Conservation (phyloP, 495 filamentous ascomycete species). For the Penicillium macrosclerotiorum region DNA sequence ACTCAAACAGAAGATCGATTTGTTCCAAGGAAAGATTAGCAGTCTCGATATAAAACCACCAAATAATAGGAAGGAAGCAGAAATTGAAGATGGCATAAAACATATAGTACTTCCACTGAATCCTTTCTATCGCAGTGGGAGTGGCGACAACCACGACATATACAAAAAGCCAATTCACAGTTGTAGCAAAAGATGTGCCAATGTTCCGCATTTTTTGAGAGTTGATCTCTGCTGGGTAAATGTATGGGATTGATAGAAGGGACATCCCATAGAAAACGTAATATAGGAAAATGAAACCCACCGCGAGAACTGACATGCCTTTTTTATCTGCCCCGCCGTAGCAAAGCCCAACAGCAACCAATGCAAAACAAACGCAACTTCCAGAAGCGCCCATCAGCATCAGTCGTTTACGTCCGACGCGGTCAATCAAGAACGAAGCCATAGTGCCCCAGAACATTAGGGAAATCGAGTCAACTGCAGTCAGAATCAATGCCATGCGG, state of each 20-base stretch:
- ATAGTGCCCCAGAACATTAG: slow-evolving; percentile 18
- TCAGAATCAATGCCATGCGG: slow-evolving; percentile 6
- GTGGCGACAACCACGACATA: slow-evolving; percentile 35
- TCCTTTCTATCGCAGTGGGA: slow-evolving; percentile 25
- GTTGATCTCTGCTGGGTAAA: slow-evolving; percentile 37
- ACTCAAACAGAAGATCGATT: slow-evolving; percentile 28
- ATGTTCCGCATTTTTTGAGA: slow-evolving; percentile 25
- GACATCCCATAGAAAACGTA: slow-evolving; percentile 19
- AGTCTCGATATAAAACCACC: slow-evolving; percentile 33
- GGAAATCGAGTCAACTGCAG: slow-evolving; percentile 9
- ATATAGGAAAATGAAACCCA: slow-evolving; percentile 31
- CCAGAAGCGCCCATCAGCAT: slow-evolving; percentile 11
- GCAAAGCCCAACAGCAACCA: slow-evolving; percentile 15
- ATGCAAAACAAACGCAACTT: slow-evolving; percentile 15
- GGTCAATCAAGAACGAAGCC: slow-evolving; percentile 12
- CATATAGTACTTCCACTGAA: slow-evolving; percentile 33
- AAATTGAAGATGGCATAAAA: slow-evolving; percentile 33
- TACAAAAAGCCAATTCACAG: slow-evolving; percentile 23
- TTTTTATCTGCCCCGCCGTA: slow-evolving; percentile 17
- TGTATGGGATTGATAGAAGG: slow-evolving; percentile 25
- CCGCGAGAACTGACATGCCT: slow-evolving; percentile 11
- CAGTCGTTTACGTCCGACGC: slow-evolving; percentile 5
- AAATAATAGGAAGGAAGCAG: slow-evolving; percentile 29
- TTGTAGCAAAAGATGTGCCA: slow-evolving; percentile 20
- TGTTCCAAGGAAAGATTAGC: slow-evolving; percentile 29